Evolutionary conservation across 2,329 filamentous ascomycete genomes (phyloP).

Genomic region (Diplodia intermedia): DNA sequence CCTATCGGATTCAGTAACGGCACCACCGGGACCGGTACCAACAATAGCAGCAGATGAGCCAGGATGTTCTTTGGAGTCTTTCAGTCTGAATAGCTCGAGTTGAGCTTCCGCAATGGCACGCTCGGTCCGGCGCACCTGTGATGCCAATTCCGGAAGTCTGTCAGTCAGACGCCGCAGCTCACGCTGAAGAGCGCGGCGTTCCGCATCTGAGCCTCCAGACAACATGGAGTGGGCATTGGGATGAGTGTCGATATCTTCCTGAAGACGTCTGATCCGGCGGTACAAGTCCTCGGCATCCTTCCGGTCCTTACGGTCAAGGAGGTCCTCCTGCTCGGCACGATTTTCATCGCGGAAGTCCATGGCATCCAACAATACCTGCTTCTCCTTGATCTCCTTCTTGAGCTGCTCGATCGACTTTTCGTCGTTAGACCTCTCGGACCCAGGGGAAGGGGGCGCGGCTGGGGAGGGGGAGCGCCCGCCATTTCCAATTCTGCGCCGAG

Average conservation of each 20-base stretch:
- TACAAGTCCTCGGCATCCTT: constrained; percentile 94
- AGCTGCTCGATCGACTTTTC: constrained; percentile 87
- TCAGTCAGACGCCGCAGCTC: constrained; percentile 90
- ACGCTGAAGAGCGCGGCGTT: constrained; percentile 82
- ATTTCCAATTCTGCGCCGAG: constrained; percentile 78
- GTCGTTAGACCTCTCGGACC: constrained; percentile 70
- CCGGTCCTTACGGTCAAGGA: constrained; percentile 86
- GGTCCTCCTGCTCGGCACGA: constrained; percentile 86
- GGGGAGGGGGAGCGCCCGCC: constrained; percentile 79
- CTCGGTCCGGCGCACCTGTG: constrained; percentile 87
- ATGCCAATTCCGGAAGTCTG: constrained; percentile 88
- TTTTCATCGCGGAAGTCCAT: constrained; percentile 97
- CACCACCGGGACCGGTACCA: constrained; percentile 89
- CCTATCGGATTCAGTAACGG: constrained; percentile 90
- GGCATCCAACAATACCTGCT: constrained; percentile 91
- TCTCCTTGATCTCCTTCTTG: constrained; percentile 90
- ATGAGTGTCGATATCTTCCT: constrained; percentile 93
- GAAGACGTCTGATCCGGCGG: constrained; percentile 85
- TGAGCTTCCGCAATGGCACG: constrained; percentile 90
- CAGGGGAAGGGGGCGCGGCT: constrained; percentile 64
- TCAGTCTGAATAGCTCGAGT: constrained; percentile 90
- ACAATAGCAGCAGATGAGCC: constrained; percentile 80
- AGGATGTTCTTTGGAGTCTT: constrained; percentile 90
- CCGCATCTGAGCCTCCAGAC: constrained; percentile 70
- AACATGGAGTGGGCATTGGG: constrained; percentile 69